Evolutionary conservation across 345 rosid species (phyloP).

Genomic region (Geranium brycei): DNA sequence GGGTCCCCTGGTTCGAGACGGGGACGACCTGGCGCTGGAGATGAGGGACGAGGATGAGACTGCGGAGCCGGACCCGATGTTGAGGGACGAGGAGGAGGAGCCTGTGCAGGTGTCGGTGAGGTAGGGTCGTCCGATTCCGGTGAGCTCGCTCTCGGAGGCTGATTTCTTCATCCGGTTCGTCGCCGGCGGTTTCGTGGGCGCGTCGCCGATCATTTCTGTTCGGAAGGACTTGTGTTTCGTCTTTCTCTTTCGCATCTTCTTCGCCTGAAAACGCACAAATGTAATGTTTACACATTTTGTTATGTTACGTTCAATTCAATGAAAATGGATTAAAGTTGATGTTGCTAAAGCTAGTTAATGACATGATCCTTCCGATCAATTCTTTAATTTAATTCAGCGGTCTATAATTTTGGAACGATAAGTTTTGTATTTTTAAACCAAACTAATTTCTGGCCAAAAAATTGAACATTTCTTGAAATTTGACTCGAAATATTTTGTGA

Average conservation of each 20-base stretch:
- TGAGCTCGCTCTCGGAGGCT: not conserved
- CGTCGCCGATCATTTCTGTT: not conserved
- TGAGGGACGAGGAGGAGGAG: not conserved
- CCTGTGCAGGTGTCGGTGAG: not conserved
- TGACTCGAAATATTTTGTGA: too few species aligned
- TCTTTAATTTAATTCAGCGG: too few species aligned
- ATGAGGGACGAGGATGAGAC: not conserved
- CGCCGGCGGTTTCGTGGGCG: not conserved
- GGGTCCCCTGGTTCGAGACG: not conserved
- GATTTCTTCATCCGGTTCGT: not conserved
- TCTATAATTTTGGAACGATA: too few species aligned
- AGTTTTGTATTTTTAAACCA: too few species aligned
- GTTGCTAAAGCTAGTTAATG: too few species aligned
- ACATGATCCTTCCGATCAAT: too few species aligned
- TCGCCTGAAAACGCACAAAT: slow-evolving; percentile 15
- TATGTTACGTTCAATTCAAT: not conserved
- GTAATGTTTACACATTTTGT: not conserved
- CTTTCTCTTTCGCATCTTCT: slow-evolving; percentile 19
- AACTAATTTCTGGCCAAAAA: too few species aligned
- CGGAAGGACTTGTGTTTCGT: not conserved
- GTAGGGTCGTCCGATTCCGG: too few species aligned
- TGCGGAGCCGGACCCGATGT: not conserved
- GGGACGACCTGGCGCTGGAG: slow-evolving; percentile 8
- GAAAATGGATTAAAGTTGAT: too few species aligned
- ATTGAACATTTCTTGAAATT: too few species aligned